A percentile compares a stretch with the other conserved stretches of the same genome.
phyloP scores from a whole-genome alignment of 1,139 yeast species.

The Protomyces inundatus region DNA sequence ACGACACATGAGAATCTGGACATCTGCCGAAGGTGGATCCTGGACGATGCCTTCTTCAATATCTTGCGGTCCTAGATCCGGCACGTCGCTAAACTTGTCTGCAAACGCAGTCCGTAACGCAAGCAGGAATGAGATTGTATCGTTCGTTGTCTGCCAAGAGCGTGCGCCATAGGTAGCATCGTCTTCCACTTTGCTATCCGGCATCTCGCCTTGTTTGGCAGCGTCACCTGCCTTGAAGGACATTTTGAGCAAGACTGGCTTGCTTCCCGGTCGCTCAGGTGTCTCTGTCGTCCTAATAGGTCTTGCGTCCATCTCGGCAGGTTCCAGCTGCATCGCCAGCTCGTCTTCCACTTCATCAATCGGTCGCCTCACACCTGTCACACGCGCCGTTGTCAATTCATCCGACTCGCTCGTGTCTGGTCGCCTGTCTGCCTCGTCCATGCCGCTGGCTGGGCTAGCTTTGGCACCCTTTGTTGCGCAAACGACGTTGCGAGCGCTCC shows the following conservation, averaged over 20 bases:
- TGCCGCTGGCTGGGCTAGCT: no score
- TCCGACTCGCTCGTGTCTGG: no score
- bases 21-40: conserved; percentile 35
- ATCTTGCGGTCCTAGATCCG: conserved; percentile 42
- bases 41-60: conserved; percentile 40
- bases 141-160: conserved; percentile 14
- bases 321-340: no score
- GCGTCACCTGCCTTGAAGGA: conserved; percentile 10
- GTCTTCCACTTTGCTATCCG: conserved; percentile 10
- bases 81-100: conserved; percentile 38
- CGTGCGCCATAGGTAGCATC: conserved; percentile 18
- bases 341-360: no score
- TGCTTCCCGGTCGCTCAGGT: not conserved
- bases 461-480: no score
- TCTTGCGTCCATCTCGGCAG: no score
- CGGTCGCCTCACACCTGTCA: no score
- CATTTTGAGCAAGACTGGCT: conserved; percentile 22
- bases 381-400: no score
- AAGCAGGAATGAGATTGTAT: conserved; percentile 32
- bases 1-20: conserved; percentile 40
- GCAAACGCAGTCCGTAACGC: conserved; percentile 39
- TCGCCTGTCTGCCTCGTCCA: no score
- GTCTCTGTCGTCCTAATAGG: no score
- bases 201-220: not conserved
- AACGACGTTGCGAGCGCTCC: no score